Evolutionary conservation across 805 yeast species (phyloP).

Genomic region (Zygosaccharomyces pseudorouxii): DNA sequence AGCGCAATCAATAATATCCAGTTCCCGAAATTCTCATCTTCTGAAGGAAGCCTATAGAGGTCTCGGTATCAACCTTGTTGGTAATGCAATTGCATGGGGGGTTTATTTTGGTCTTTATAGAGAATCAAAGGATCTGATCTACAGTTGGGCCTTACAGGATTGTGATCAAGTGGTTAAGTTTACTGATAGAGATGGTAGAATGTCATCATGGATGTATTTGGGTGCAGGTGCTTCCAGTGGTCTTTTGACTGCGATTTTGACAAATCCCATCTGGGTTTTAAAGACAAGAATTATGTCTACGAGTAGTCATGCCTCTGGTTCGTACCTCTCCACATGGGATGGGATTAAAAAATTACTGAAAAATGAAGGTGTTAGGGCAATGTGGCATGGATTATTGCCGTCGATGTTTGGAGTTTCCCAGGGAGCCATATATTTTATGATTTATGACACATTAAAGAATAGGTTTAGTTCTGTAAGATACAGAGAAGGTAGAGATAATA

Average conservation of each 20-base stretch:
- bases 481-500: conserved; percentile 7
- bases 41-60: conserved; percentile 60
- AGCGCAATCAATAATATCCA: conserved; percentile 23
- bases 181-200: conserved; percentile 14
- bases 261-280: conserved; percentile 94
- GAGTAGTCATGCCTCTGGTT: conserved; percentile 17
- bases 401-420: conserved; percentile 80
- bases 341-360: conserved; percentile 48
- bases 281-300: conserved; percentile 81
- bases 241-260: conserved; percentile 60
- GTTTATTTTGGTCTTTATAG: conserved; percentile 77
- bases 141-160: conserved; percentile 15
- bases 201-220: conserved; percentile 43
- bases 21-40: conserved; percentile 10
- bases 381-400: conserved; percentile 73
- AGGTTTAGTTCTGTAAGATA: conserved; percentile 24
- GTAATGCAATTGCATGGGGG: conserved; percentile 87
- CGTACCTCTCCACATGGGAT: conserved; percentile 50
- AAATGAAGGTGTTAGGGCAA: conserved; percentile 55
- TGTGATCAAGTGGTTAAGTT: conserved; percentile 7
- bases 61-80: conserved; percentile 69
- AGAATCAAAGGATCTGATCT: conserved; percentile 44
- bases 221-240: conserved; percentile 69
- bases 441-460: conserved; percentile 73
- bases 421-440: conserved; percentile 81